Evolutionary conservation across 306 rosid genomes (phyloP).

Genomic region (Hippophae gyantsensis): DNA sequence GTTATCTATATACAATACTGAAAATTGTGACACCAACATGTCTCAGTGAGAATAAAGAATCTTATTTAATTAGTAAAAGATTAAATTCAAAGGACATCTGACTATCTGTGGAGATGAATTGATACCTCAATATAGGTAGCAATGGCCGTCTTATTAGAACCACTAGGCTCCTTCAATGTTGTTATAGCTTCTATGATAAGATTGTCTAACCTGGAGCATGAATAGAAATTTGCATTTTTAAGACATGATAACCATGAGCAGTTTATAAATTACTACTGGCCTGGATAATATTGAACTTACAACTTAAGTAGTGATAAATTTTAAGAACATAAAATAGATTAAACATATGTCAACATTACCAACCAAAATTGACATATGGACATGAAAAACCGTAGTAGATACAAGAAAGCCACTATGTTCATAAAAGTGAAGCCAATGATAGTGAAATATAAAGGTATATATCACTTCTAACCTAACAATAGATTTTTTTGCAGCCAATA

Average conservation of each 20-base stretch:
- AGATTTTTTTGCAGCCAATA: conserved; percentile 54
- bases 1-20: no score
- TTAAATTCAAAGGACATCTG: conserved; percentile 1
- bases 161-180: conserved; percentile 66
- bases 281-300: background rate
- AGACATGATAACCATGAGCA: background rate
- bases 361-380: background rate
- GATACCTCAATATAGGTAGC: conserved; percentile 79
- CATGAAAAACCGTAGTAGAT: background rate
- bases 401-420: background rate
- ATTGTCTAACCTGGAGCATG: conserved; percentile 58
- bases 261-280: background rate
- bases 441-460: background rate
- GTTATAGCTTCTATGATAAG: conserved; percentile 80
- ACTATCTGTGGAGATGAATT: background rate
- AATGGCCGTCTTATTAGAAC: conserved; percentile 83
- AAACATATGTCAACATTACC: background rate
- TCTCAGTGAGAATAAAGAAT: background rate
- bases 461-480: conserved; percentile 51
- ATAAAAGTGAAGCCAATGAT: background rate
- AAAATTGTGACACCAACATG: no score
- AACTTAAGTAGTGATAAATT: background rate
- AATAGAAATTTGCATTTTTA: conserved; percentile 9
- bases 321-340: background rate
- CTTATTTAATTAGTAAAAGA: background rate